phyloP scores from a whole-genome alignment of 1,139 yeast genomes.

The Debaryomycetaceae sp. region DNA sequence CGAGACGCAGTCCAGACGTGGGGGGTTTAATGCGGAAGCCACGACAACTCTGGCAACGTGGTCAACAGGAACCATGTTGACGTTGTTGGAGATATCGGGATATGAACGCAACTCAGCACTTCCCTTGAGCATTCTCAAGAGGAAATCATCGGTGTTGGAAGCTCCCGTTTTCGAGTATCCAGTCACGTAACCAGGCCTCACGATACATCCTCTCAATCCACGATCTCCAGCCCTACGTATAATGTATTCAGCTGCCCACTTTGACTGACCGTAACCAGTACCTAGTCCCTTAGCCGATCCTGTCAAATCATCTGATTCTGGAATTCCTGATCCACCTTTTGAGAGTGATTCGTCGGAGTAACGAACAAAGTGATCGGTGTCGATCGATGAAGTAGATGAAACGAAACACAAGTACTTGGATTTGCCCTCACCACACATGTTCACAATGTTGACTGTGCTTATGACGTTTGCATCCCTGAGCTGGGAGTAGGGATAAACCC shows the following conservation, averaged over 20 bases:
- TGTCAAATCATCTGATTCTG: slow-evolving; percentile 74
- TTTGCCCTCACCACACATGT: slow-evolving; percentile 75
- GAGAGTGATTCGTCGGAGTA: slow-evolving; percentile 68
- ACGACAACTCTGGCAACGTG: slow-evolving; percentile 92
- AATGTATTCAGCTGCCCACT: slow-evolving; percentile 94
- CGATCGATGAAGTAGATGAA: slow-evolving; percentile 91
- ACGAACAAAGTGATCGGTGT: slow-evolving; percentile 73
- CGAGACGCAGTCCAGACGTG: slow-evolving; percentile 44
- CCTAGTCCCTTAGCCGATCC: slow-evolving; percentile 83
- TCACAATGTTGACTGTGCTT: slow-evolving; percentile 81
- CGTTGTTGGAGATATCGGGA: slow-evolving; percentile 84
- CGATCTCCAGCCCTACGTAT: slow-evolving; percentile 82
- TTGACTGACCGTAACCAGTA: slow-evolving; percentile 94
- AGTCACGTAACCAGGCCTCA: slow-evolving; percentile 94
- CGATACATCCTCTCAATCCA: slow-evolving; percentile 84
- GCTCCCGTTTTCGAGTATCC: slow-evolving; percentile 84
- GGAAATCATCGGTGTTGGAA: slow-evolving; percentile 93
- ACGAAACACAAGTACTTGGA: slow-evolving; percentile 87
- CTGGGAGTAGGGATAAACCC: slow-evolving; percentile 94
- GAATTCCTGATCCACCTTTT: slow-evolving; percentile 68
- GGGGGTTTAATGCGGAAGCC: slow-evolving; percentile 80
- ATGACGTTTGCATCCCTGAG: slow-evolving; percentile 92
- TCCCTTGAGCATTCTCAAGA: slow-evolving; percentile 91
- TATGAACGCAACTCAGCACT: slow-evolving; percentile 80
- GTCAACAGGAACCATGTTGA: slow-evolving; percentile 97